These are phyloP conservation scores for Cucumis hystrix DNA, from an alignment of 306 rosid genomes.

Conservation along the genomic window DNA sequence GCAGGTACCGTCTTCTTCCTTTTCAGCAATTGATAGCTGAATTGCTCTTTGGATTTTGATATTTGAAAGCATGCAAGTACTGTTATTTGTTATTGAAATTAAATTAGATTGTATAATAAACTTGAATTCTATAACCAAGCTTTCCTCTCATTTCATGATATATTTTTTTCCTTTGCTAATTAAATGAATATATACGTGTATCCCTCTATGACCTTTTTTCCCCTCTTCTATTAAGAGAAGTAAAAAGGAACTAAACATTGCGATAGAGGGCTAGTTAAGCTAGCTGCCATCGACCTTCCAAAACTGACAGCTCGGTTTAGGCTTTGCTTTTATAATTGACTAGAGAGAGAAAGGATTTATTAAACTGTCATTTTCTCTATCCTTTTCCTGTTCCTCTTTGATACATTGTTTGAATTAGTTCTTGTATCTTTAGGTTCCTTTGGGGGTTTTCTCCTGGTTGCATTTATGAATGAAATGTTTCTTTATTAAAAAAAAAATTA, in stretches of 20 bases:
- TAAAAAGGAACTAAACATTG: background rate
- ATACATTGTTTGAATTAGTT: no score
- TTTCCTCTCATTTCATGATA: background rate
- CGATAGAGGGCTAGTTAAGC: background rate
- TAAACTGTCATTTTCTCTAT: background rate
- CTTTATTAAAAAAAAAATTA: no score
- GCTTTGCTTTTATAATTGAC: background rate
- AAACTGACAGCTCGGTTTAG: background rate
- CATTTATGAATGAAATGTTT: no score
- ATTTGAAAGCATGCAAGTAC: background rate
- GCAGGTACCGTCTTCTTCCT: conserved; percentile 40
- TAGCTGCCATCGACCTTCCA: background rate
- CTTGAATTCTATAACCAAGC: background rate
- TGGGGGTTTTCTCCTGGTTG: no score
- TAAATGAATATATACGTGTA: background rate
- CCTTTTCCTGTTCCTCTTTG: background rate
- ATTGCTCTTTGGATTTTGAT: background rate
- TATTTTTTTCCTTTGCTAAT: background rate
- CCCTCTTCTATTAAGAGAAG: background rate
- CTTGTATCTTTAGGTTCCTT: no score
- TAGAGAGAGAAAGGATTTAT: background rate
- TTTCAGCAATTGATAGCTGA: background rate
- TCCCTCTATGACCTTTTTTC: background rate
- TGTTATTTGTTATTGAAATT: background rate
- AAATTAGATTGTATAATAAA: background rate